Conservation (phyloP, 2,329 filamentous ascomycete genomes). For the Cladophialophora psammophila region DNA sequence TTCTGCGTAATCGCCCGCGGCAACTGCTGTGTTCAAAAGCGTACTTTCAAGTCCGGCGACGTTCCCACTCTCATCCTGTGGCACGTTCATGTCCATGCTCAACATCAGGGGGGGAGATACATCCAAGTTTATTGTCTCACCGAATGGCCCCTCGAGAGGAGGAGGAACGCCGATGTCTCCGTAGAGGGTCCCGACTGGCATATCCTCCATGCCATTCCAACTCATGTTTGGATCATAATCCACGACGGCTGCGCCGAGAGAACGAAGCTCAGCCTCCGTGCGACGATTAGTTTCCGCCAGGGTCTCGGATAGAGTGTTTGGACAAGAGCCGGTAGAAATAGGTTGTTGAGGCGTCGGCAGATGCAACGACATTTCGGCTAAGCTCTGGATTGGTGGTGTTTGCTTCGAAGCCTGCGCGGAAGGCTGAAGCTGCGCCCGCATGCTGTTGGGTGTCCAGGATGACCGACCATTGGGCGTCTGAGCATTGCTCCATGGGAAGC, state of each 20-base stretch:
- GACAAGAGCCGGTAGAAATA: slow-evolving; percentile 12
- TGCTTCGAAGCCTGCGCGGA: not conserved
- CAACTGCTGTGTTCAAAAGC: not conserved
- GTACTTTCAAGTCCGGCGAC: not conserved
- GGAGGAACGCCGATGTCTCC: not conserved
- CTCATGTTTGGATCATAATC: slow-evolving; percentile 4
- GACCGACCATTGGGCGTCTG: not conserved
- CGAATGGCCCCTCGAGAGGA: not conserved
- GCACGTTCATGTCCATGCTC: not conserved
- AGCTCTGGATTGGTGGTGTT: not conserved
- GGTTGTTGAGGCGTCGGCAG: slow-evolving; percentile 12
- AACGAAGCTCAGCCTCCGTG: not conserved
- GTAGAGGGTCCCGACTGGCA: not conserved
- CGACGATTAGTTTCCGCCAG: slow-evolving; percentile 13
- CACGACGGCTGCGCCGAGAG: not conserved
- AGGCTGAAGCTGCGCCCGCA: not conserved
- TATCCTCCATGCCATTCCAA: not conserved
- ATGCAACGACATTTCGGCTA: not conserved
- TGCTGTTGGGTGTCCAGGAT: not conserved
- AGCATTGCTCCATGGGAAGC: not conserved
- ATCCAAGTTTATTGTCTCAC: not conserved
- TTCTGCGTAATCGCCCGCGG: not conserved
- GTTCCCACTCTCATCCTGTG: not conserved
- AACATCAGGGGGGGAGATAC: not conserved
- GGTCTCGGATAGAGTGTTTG: slow-evolving; percentile 13